Evolutionary conservation across 441 rosid species (phyloP).

Genomic region (Erodium trifolium): DNA sequence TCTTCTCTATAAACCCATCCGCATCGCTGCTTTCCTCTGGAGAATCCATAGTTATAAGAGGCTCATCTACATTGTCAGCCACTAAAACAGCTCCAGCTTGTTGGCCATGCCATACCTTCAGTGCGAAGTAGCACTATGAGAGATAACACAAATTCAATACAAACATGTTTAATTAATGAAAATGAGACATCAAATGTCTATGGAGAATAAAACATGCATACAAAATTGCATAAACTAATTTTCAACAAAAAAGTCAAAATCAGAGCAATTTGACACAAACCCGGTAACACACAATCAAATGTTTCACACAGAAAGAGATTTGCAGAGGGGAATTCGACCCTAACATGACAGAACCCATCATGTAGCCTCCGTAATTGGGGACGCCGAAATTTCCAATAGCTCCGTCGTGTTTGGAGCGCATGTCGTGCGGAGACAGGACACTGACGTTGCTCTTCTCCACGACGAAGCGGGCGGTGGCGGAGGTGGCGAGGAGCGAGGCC

Average conservation of each 20-base stretch:
- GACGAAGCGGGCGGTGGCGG: constrained; percentile 45
- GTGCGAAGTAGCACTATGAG: constrained; percentile 82
- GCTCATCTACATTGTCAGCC: constrained; percentile 71
- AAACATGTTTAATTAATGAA: too few species aligned
- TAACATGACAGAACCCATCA: constrained; percentile 77
- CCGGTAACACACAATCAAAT: background rate
- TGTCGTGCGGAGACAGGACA: constrained; percentile 82
- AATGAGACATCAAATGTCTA: too few species aligned
- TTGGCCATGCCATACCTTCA: constrained; percentile 97
- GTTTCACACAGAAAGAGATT: background rate
- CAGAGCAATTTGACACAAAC: background rate
- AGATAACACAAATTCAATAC: constrained; percentile 6
- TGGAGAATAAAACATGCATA: too few species aligned
- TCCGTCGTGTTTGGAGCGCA: constrained; percentile 73
- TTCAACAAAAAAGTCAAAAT: background rate
- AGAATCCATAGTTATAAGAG: constrained; percentile 89
- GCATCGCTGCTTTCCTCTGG: constrained; percentile 68
- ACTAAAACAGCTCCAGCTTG: constrained; percentile 97
- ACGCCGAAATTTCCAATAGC: constrained; percentile 98
- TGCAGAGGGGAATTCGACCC: background rate
- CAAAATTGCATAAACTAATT: background rate
- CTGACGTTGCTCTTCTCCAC: constrained; percentile 93
- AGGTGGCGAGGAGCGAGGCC: background rate
- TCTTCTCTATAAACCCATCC: constrained; percentile 72
- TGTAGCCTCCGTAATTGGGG: constrained; percentile 95